Evolutionary conservation across 208 protist species (phyloP), one percentile per base, ranked within the genome.

Genomic region (Trichomonas tenax): DNA sequence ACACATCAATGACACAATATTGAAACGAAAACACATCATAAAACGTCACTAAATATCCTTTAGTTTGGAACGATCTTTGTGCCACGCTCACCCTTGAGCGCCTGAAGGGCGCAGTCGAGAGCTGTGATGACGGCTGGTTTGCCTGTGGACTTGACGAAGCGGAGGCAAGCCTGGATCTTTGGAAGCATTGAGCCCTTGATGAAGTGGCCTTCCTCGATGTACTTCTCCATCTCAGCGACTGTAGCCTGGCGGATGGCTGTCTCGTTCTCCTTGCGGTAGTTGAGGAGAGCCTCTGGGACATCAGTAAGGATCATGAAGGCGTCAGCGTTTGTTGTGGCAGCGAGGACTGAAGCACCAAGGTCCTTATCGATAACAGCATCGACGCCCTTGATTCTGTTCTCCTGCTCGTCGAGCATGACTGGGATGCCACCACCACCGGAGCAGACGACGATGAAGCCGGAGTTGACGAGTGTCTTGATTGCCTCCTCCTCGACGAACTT

Each of bases 351-450:
- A 45, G 93, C 93, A 21, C 49, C 93, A 38, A 96, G 40, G 63
- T 96, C 93, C 36, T 96, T 96, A 26, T 96, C 93, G 36, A 96
- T 96, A 81, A 96, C 93, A n/a, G 93, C 93, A 10, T 96, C 93
- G 38, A 63, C 49, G 6, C 93, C 93, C 40, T 96, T 81, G 34
- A 34, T 34, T 21, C 51, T 40, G 21, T 82, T 82, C 8, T 96
- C 51, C 15, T 81, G 14, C n/a, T 46, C 40, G 21, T 72, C 58
- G 58, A 72, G 58, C 23, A 96, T 81, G 9, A 96, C 93, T 44
- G 93, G 93, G 34, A 96, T 96, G 11, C 93, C 93, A 36, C 93
- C 93, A 82, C 93, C 93, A 46, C 93, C 93, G 46, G 49, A 82
- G 93, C 49, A 63, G 40, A 96, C 36, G 46, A 96, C 49, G n/a